phyloP scores from a whole-genome alignment of 2,329 filamentous ascomycete species.

The Penicillium sp. region DNA sequence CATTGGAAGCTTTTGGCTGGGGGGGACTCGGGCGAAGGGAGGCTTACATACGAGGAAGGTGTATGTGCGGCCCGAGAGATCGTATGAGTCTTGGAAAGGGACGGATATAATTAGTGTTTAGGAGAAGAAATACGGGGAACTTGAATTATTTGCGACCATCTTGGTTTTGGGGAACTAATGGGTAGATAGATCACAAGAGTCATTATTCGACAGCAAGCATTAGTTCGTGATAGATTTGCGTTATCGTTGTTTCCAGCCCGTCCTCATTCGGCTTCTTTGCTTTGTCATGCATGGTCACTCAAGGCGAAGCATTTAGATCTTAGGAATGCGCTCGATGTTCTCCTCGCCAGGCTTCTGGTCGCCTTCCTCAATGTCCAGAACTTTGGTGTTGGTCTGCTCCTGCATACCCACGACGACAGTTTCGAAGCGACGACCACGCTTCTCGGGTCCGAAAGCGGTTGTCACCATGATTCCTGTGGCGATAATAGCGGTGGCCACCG shows the following conservation, averaged over 20 bases:
- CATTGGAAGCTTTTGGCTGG: constrained; percentile 42
- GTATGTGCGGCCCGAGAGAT: constrained; percentile 38
- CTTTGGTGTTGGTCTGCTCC: constrained; percentile 21
- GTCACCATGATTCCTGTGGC: constrained; percentile 71
- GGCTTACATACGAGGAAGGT: constrained; percentile 32
- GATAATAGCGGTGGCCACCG: constrained; percentile 76
- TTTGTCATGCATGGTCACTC: background rate
- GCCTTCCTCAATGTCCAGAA: constrained; percentile 29
- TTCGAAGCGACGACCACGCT: constrained; percentile 73
- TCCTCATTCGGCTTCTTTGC: background rate
- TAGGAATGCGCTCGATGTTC: constrained; percentile 24
- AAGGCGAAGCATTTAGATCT: background rate
- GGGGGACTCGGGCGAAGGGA: constrained; percentile 26
- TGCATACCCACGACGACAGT: constrained; percentile 54
- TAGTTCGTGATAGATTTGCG: background rate
- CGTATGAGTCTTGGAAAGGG: constrained; percentile 39
- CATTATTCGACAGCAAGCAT: background rate
- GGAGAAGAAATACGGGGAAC: constrained; percentile 2
- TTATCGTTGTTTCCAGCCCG: background rate
- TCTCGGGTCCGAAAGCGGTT: constrained; percentile 74
- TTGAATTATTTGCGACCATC: background rate
- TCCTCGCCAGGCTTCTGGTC: constrained; percentile 30
- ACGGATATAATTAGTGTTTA: constrained; percentile 44
- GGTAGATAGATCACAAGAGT: background rate
- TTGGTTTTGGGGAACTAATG: background rate